Evolutionary conservation across 2,329 filamentous ascomycete species (phyloP).

Genomic region (Beauveria asiatica): DNA sequence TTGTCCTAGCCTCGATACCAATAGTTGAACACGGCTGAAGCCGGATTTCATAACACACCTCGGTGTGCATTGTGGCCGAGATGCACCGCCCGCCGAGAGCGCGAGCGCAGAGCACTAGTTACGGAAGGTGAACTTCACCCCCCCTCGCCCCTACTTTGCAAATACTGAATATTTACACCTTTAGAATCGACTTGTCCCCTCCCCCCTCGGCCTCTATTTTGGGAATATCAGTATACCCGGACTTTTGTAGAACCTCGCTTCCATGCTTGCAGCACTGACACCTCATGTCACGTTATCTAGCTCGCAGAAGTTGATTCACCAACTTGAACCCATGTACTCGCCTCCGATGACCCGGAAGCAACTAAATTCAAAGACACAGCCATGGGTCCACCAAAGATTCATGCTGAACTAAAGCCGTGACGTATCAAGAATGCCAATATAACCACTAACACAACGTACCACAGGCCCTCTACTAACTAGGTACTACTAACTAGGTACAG

Average conservation of each 20-base stretch:
- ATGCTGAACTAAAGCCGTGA: no score
- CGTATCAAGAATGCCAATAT: no score
- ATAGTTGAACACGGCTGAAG: no score
- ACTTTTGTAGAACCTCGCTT: not conserved
- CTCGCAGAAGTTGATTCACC: not conserved
- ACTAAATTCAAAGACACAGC: not conserved
- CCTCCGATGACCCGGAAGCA: not conserved
- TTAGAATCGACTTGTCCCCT: not conserved
- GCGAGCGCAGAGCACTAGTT: not conserved
- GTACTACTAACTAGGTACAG: no score
- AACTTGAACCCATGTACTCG: not conserved
- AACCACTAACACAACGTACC: no score
- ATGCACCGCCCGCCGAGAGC: not conserved
- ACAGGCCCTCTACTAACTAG: no score
- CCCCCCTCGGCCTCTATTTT: not conserved
- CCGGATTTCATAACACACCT: no score
- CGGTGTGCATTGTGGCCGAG: not conserved
- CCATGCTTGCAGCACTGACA: not conserved
- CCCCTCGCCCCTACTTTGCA: no score
- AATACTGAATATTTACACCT: not conserved
- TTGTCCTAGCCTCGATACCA: no score
- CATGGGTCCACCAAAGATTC: no score
- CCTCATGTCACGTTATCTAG: not conserved
- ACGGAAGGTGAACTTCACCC: not conserved
- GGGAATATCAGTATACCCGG: not conserved